These are phyloP conservation scores for Aspergillaceae sp. DNA, from an alignment of 2,329 filamentous ascomycete species.

Conservation along the genomic window DNA sequence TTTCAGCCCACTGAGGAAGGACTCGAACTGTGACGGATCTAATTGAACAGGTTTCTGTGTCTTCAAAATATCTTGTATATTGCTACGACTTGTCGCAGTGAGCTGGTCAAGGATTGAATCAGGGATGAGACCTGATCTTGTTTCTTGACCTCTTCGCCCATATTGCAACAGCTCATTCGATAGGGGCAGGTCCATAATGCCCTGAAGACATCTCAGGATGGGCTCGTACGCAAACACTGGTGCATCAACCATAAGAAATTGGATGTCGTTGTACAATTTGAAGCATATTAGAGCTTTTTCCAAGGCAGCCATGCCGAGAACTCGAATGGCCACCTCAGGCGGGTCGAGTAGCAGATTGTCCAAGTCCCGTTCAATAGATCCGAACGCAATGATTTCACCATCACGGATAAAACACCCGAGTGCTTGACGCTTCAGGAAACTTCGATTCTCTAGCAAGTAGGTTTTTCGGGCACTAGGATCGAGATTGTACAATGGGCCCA, in stretches of 20 bases:
- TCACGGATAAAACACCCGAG: conserved; percentile 53
- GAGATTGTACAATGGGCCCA: conserved; percentile 36
- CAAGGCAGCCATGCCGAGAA: conserved; percentile 42
- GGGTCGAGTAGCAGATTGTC: conserved; percentile 34
- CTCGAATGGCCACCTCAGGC: conserved; percentile 45
- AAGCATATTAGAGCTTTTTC: conserved; percentile 41
- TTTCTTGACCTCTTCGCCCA: conserved; percentile 7
- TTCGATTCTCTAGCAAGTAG: conserved; percentile 41
- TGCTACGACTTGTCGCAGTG: conserved; percentile 8
- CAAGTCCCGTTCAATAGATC: conserved; percentile 46
- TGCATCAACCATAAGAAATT: conserved; percentile 55
- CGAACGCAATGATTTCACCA: conserved; percentile 51
- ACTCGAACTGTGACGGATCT: conserved; percentile 49
- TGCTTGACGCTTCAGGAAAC: conserved; percentile 50
- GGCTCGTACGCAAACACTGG: conserved; percentile 63
- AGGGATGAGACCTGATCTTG: conserved; percentile 7
- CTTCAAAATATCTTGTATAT: conserved; percentile 25
- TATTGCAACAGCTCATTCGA: conserved; percentile 44
- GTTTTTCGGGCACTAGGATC: conserved; percentile 29
- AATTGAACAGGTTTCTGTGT: conserved; percentile 29
- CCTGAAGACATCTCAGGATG: conserved; percentile 52
- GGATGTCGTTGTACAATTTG: conserved; percentile 23
- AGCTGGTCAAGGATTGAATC: conserved; percentile 10
- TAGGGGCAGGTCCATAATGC: conserved; percentile 49
- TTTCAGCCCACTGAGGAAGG: conserved; percentile 47